These are phyloP conservation scores for Lepidium aucheri DNA, from an alignment of 345 rosid genomes.

Conservation along the genomic window DNA sequence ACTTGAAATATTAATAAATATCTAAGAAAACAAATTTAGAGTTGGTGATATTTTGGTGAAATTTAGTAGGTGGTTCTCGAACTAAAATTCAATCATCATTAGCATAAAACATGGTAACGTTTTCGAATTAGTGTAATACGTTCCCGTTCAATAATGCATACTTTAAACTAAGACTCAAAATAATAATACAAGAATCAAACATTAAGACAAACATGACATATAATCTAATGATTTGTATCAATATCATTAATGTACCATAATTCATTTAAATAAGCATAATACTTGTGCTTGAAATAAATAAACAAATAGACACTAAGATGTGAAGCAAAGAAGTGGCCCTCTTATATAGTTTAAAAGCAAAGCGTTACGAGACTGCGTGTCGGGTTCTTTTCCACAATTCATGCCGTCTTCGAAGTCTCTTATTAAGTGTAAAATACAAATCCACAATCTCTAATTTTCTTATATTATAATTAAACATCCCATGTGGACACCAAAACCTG, in stretches of 20 bases:
- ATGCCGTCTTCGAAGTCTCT: slow-evolving; percentile 34
- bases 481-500: slow-evolving; percentile 9
- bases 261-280: not conserved
- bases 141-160: too few relatives aligned
- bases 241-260: not conserved
- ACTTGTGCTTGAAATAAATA: not conserved
- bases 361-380: slow-evolving; percentile 18
- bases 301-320: not conserved
- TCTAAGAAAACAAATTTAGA: not conserved
- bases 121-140: not conserved
- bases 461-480: not conserved
- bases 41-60: not conserved
- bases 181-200: not conserved
- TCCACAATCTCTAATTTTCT: not conserved
- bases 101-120: not conserved
- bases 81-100: slow-evolving; percentile 6
- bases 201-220: too few relatives aligned
- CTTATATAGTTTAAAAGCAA: slow-evolving; percentile 6
- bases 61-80: not conserved
- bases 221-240: not conserved
- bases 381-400: slow-evolving; percentile 33
- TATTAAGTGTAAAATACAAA: not conserved
- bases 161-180: not conserved
- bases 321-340: not conserved
- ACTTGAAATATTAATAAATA: too few relatives aligned